Conservation (phyloP, 257 asterid species). For the Leonotis leonurus region DNA sequence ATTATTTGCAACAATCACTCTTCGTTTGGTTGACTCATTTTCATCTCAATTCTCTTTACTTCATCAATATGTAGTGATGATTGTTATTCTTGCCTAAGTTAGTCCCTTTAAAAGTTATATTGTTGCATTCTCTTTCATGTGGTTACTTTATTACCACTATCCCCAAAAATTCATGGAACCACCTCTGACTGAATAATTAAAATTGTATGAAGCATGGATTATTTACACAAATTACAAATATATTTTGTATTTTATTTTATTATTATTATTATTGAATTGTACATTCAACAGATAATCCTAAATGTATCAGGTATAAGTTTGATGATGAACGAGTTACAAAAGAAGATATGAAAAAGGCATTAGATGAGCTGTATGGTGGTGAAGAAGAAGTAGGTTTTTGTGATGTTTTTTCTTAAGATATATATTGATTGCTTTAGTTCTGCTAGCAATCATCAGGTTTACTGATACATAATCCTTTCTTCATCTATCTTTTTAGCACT, state of each 20-base stretch:
- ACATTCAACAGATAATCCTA: conserved; percentile 1
- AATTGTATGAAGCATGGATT: conserved; percentile 1
- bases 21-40: not conserved
- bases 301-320: conserved; percentile 48
- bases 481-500: conserved; percentile 22
- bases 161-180: conserved; percentile 5
- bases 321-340: conserved; percentile 62
- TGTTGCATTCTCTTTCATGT: not conserved
- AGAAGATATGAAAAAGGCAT: conserved; percentile 45
- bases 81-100: not conserved
- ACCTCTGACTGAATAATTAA: not conserved
- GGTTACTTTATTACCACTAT: not conserved
- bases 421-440: conserved; percentile 4
- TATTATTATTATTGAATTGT: not conserved
- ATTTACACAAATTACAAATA: not conserved
- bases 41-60: not conserved
- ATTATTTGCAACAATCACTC: not conserved
- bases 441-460: not conserved
- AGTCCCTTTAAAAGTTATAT: not conserved
- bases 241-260: not conserved
- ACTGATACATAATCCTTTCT: conserved; percentile 9
- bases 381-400: conserved; percentile 45
- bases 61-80: not conserved
- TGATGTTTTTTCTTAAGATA: not conserved
- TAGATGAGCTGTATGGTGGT: conserved; percentile 56